These are phyloP conservation scores for Colletotrichum scovillei DNA, from an alignment of 2,329 filamentous ascomycete species.

Conservation along the genomic window DNA sequence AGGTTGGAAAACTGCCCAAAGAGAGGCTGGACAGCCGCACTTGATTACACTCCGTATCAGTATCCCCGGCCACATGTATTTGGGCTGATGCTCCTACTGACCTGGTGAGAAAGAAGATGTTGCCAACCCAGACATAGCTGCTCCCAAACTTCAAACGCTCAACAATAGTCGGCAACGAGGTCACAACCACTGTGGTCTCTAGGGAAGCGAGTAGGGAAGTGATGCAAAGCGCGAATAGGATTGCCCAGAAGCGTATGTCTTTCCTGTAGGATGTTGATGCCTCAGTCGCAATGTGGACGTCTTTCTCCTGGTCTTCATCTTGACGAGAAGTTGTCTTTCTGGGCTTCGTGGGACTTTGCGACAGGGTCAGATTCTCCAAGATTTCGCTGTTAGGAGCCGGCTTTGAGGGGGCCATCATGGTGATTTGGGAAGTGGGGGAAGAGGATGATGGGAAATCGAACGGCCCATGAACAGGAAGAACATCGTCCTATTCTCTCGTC, in stretches of 20 bases:
- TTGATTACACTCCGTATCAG: too few species aligned
- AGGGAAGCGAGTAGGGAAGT: conserved; percentile 43
- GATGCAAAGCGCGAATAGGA: conserved; percentile 40
- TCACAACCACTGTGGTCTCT: too few species aligned
- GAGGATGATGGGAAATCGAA: not conserved
- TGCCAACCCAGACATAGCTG: too few species aligned
- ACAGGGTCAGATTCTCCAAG: not conserved
- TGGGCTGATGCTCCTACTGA: too few species aligned
- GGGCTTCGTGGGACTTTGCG: not conserved
- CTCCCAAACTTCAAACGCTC: too few species aligned
- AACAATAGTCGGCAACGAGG: too few species aligned
- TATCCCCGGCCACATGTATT: too few species aligned
- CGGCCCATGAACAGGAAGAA: not conserved
- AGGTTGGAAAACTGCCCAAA: conserved; percentile 60
- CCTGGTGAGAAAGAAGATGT: too few species aligned
- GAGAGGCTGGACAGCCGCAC: too few species aligned
- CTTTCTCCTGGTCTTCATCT: not conserved
- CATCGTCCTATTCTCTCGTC: not conserved
- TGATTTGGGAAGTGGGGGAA: not conserved
- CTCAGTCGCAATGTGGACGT: not conserved
- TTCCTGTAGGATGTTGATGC: conserved; percentile 6
- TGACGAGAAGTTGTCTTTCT: not conserved
- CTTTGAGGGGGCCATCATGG: not conserved
- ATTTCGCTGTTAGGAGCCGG: not conserved
- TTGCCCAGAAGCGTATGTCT: conserved; percentile 42